Percentiles rank a stretch among this genome's conserved stretches.
Evolutionary conservation across 1,284 basidiomycete species (phyloP).

Genomic region (Stereum hirsutum): DNA sequence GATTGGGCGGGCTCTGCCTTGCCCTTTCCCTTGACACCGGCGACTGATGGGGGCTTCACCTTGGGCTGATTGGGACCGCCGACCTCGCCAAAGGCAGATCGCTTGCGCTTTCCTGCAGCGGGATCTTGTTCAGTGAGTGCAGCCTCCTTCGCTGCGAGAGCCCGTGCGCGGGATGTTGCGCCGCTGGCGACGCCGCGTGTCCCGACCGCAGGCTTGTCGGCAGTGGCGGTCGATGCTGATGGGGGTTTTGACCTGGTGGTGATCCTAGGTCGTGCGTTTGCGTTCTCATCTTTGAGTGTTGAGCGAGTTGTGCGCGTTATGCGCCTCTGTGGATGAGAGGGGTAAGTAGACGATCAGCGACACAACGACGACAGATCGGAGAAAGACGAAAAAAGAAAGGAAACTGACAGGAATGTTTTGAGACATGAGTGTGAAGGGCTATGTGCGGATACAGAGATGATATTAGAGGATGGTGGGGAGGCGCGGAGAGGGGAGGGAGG

Average conservation of each 20-base stretch:
- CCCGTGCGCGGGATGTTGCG: constrained; percentile 28
- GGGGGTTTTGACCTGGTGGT: constrained; percentile 51
- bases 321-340: too few species aligned
- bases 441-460: constrained; percentile 1
- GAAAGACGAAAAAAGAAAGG: not conserved
- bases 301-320: constrained; percentile 45
- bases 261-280: constrained; percentile 39
- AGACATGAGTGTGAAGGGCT: constrained; percentile 17
- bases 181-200: constrained; percentile 24
- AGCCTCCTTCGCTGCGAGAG: constrained; percentile 15
- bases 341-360: too few species aligned
- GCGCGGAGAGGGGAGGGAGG: constrained; percentile 2
- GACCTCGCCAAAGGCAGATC: constrained; percentile 66
- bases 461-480: not conserved
- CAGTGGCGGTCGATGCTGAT: constrained; percentile 28
- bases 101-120: constrained; percentile 57
- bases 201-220: constrained; percentile 20
- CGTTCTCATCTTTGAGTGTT: constrained; percentile 53
- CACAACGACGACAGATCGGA: constrained; percentile 21
- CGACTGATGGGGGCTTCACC: constrained; percentile 17
- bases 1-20: constrained; percentile 29
- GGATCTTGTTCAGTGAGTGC: constrained; percentile 29
- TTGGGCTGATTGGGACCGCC: constrained; percentile 24
- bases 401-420: constrained; percentile 25
- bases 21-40: constrained; percentile 26